phyloP scores from a whole-genome alignment of 306 rosid species.

The Canavalia gladiata region DNA sequence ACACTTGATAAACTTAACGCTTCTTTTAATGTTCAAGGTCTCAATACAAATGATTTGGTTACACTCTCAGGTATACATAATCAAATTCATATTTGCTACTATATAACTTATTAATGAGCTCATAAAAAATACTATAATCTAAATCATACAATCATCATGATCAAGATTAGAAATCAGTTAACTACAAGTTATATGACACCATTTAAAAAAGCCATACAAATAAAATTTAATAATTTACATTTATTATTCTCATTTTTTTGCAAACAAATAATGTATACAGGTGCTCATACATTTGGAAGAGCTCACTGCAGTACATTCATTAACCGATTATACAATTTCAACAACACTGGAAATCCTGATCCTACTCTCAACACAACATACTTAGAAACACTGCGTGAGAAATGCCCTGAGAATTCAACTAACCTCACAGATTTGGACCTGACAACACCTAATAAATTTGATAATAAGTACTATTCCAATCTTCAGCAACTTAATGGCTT shows the following conservation, averaged over 20 bases:
- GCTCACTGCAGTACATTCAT: conserved; percentile 22
- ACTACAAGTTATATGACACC: too few relatives aligned
- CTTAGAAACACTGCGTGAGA: neutral
- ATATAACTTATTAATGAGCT: too few relatives aligned
- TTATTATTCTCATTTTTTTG: neutral
- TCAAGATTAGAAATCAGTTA: too few relatives aligned
- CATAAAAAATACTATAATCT: too few relatives aligned
- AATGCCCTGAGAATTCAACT: conserved; percentile 32
- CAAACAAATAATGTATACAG: neutral
- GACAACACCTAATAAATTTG: conserved; percentile 44
- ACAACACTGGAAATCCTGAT: conserved; percentile 33
- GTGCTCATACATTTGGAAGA: conserved; percentile 59
- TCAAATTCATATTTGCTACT: neutral
- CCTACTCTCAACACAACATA: conserved; percentile 42
- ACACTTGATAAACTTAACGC: conserved; percentile 31
- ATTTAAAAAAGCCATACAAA: too few relatives aligned
- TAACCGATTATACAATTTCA: conserved; percentile 45
- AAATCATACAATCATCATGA: too few relatives aligned
- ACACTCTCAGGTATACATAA: conserved; percentile 58
- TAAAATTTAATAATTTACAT: too few relatives aligned
- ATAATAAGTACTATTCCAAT: conserved; percentile 39
- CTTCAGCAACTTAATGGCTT: conserved; percentile 39
- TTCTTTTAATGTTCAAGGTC: conserved; percentile 47
- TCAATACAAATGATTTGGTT: conserved; percentile 63
- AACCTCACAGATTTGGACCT: conserved; percentile 41